Evolutionary conservation across 306 rosid species (phyloP).

Genomic region (Castanospermum australe): DNA sequence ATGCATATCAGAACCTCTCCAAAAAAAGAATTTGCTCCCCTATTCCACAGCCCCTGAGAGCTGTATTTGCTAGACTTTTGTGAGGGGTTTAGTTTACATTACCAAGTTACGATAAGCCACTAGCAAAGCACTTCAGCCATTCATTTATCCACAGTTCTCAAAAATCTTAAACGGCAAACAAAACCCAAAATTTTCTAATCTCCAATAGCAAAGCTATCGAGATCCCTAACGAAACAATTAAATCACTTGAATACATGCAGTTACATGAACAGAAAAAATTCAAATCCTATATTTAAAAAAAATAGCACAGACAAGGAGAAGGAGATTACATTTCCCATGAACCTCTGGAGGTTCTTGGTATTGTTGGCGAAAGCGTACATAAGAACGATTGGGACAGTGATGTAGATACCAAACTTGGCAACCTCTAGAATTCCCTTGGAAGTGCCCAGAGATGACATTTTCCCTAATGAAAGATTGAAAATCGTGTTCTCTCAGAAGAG

Average conservation of each 20-base stretch:
- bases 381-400: slow-evolving; percentile 48
- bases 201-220: not conserved
- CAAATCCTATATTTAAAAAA: not conserved
- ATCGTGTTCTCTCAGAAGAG: no score
- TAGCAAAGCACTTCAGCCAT: not conserved
- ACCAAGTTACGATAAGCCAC: not conserved
- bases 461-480: no score
- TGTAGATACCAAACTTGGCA: slow-evolving; percentile 63
- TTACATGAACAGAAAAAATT: not conserved
- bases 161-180: not conserved
- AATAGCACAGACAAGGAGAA: not conserved
- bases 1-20: not conserved
- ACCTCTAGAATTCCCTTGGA: slow-evolving; percentile 60
- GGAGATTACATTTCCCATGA: slow-evolving; percentile 72
- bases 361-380: slow-evolving; percentile 35
- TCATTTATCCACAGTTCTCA: not conserved
- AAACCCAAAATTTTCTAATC: not conserved
- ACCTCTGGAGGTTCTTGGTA: slow-evolving; percentile 59
- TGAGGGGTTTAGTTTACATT: not conserved
- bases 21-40: not conserved
- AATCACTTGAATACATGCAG: not conserved
- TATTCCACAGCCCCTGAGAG: not conserved
- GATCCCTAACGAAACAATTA: not conserved
- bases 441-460: slow-evolving; percentile 54
- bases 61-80: not conserved